Evolutionary conservation across 345 rosid species (phyloP), one percentile per base, ranked within the genome.

Genomic region (Carallia brachiata): DNA sequence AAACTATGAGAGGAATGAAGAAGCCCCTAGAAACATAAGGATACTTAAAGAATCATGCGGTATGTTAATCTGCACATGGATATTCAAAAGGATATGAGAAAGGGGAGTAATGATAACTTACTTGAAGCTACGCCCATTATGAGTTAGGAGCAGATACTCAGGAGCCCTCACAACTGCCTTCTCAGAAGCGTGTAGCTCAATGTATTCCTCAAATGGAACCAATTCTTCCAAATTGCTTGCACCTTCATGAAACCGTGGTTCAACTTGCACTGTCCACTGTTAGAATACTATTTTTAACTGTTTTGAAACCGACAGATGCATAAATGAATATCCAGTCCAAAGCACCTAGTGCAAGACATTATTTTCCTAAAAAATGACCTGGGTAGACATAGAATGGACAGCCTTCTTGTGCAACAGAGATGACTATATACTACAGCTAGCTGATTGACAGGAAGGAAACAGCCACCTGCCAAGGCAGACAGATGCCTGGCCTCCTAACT

Each of bases 121-220:
- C 99, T 90, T 95, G 97, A 92, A 92, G 88, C 83, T 85, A 40
- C 97, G 91, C 63, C 98, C 97, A 7, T 95, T 92, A 73, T 90
- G 81, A 58, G 96, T 89, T 63, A 95, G 97, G 74, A 90, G 92
- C 76, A 92, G 87, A 80, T 88, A 90, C 56, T 90, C 96, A 27
- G 99, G 97, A 81, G 85, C 83, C 81, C 79, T 85, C 68, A 90
- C 90, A 76, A 90, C 86, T 52, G 82, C 69, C 73, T 85, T 86
- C 13, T 83, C 86, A 56, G 90, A 88, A 71, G 98, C 90, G 67
- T 80, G 86, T 76, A 96, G 77, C 81, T 90, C 88, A 75, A 96
- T 80, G 73, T 89, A 89, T 77, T 96, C 97, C 87, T 90, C 98
- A 70, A 92, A 92, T 50, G 97, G 98, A 72, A 89, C 97, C 82